These are phyloP conservation scores for Baorangia bicolor DNA, from an alignment of 768 basidiomycete genomes.

Conservation along the genomic window DNA sequence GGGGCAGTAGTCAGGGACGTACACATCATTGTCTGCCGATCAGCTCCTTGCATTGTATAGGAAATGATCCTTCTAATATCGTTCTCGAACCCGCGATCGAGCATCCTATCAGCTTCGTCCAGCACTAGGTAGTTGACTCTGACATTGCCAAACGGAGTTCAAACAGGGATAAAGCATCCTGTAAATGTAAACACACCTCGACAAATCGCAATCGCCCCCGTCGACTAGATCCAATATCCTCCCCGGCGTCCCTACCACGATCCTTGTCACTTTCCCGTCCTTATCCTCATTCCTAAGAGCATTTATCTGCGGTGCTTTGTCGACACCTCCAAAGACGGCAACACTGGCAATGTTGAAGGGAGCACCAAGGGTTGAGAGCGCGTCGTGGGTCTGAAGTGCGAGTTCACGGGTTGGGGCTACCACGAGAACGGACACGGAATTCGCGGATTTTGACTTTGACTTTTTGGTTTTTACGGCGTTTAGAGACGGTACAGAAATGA, in stretches of 20 bases:
- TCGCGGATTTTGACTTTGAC: slow-evolving; percentile 26
- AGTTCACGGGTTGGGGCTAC: slow-evolving; percentile 96
- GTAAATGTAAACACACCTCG: slow-evolving; percentile 47
- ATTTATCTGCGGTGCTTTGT: slow-evolving; percentile 78
- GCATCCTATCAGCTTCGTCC: slow-evolving; percentile 98
- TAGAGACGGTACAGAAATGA: slow-evolving; percentile 42
- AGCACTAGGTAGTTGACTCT: slow-evolving; percentile 91
- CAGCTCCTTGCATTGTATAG: slow-evolving; percentile 59
- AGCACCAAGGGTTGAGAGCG: slow-evolving; percentile 69
- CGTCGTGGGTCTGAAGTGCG: slow-evolving; percentile 91
- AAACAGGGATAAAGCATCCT: not conserved
- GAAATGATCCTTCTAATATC: slow-evolving; percentile 92
- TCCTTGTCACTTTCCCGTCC: slow-evolving; percentile 55
- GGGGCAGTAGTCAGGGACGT: slow-evolving; percentile 31
- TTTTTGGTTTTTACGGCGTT: slow-evolving; percentile 26
- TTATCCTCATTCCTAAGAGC: slow-evolving; percentile 57
- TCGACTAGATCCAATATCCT: slow-evolving; percentile 89
- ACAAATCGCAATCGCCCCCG: slow-evolving; percentile 82
- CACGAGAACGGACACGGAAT: slow-evolving; percentile 64
- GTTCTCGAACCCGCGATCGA: slow-evolving; percentile 98
- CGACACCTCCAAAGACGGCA: slow-evolving; percentile 93
- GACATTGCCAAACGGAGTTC: not conserved
- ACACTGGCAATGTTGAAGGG: slow-evolving; percentile 77
- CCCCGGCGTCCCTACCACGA: slow-evolving; percentile 96
- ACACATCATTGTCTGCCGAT: slow-evolving; percentile 95